phyloP scores from a whole-genome alignment of 2,329 filamentous ascomycete genomes.

The Magnaporthiopsis incrustans region DNA sequence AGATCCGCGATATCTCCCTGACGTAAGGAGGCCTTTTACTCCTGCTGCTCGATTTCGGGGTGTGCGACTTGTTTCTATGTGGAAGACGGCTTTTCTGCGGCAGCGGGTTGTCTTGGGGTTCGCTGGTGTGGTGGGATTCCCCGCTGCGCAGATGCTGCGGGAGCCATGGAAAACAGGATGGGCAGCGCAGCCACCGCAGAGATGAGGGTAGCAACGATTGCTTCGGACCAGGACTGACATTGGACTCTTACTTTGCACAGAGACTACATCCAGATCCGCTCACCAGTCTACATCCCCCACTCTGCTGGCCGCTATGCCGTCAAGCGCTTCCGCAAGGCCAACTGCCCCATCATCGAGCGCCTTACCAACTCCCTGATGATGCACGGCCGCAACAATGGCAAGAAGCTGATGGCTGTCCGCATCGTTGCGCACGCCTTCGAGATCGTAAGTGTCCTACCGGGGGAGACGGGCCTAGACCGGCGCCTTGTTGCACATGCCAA shows the following conservation, averaged over 20 bases:
- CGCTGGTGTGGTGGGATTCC: not conserved
- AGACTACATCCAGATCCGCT: constrained; percentile 99
- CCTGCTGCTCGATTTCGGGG: constrained; percentile 10
- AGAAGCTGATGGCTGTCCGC: constrained; percentile 99
- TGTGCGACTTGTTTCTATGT: not conserved
- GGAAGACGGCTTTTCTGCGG: not conserved
- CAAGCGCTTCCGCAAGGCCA: constrained; percentile 99
- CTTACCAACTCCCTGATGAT: constrained; percentile 99
- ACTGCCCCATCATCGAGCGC: constrained; percentile 99
- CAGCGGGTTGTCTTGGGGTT: not conserved
- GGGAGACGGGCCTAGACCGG: too few species aligned
- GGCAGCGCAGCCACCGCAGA: not conserved
- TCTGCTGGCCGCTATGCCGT: constrained; percentile 96
- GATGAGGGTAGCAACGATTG: not conserved
- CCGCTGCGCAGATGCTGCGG: not conserved
- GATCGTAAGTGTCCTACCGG: constrained; percentile 57
- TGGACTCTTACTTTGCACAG: constrained; percentile 38
- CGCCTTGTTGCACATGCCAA: not conserved
- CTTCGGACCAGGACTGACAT: constrained; percentile 5
- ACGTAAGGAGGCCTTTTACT: constrained; percentile 62
- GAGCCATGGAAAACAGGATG: not conserved
- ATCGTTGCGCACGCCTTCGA: constrained; percentile 99
- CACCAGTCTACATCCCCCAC: constrained; percentile 98
- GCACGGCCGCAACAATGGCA: constrained; percentile 99
- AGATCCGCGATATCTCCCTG: constrained; percentile 99